Evolutionary conservation across 2,329 filamentous ascomycete genomes (phyloP).

Genomic region (Fusarium camptoceras): DNA sequence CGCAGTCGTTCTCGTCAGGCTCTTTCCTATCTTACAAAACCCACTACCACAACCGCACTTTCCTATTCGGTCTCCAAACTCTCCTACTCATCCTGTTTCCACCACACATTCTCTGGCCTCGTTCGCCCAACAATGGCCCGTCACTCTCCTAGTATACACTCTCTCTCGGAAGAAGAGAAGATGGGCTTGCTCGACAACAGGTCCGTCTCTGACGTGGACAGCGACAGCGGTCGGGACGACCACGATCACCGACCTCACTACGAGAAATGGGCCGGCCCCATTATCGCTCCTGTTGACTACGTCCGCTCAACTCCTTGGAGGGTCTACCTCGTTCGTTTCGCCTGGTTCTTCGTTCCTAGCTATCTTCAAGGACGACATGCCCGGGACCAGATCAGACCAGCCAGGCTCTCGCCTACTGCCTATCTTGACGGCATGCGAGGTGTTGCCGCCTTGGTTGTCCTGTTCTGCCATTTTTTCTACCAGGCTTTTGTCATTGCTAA

Average conservation of each 20-base stretch:
- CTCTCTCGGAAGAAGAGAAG: conserved; percentile 58
- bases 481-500: conserved; percentile 64
- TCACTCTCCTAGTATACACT: conserved; percentile 51
- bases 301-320: conserved; percentile 53
- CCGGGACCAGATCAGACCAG: conserved; percentile 55
- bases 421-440: conserved; percentile 70
- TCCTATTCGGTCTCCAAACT: conserved; percentile 3
- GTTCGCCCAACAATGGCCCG: conserved; percentile 53
- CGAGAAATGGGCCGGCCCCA: conserved; percentile 50
- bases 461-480: conserved; percentile 68
- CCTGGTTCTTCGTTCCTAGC: conserved; percentile 64
- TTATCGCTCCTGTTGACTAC: conserved; percentile 47
- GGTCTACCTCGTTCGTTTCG: conserved; percentile 52
- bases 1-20: neutral
- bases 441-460: conserved; percentile 66
- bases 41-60: neutral
- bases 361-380: conserved; percentile 61
- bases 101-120: neutral
- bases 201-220: conserved; percentile 57
- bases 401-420: conserved; percentile 63
- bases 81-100: neutral
- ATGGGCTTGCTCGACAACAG: conserved; percentile 59
- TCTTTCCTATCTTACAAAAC: conserved; percentile 5
- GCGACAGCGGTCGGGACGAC: conserved; percentile 55
- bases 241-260: conserved; percentile 51